Conservation (phyloP, 2,329 filamentous ascomycete species). For the Westerdykella sp. region DNA sequence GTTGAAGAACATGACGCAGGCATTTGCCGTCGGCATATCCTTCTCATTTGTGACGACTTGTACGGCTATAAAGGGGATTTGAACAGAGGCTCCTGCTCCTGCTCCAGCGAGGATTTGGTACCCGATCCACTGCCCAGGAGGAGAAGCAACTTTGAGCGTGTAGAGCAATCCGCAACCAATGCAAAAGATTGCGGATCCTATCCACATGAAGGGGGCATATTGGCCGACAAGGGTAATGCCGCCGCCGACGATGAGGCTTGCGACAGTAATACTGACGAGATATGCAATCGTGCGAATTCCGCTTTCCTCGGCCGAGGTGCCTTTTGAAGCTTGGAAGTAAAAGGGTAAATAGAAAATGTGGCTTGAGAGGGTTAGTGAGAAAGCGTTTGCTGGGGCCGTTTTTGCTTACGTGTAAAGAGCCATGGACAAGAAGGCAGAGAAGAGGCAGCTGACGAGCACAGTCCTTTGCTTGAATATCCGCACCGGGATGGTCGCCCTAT, state of each 20-base stretch:
- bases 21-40: constrained; percentile 42
- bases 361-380: constrained; percentile 6
- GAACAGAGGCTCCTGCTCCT: constrained; percentile 40
- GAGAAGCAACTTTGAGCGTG: constrained; percentile 24
- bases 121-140: constrained; percentile 33
- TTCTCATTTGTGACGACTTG: constrained; percentile 37
- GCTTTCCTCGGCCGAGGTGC: constrained; percentile 34
- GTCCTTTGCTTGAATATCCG: constrained; percentile 34
- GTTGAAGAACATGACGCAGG: constrained; percentile 54
- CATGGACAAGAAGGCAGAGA: constrained; percentile 34
- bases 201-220: constrained; percentile 33
- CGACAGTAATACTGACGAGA: constrained; percentile 24
- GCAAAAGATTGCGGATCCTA: neutral
- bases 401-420: constrained; percentile 30
- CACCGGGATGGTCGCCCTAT: constrained; percentile 27
- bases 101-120: constrained; percentile 36
- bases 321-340: constrained; percentile 43
- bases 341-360: constrained; percentile 37
- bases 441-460: constrained; percentile 28
- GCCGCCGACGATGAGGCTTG: constrained; percentile 23
- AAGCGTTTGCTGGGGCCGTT: neutral
- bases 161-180: constrained; percentile 35
- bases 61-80: constrained; percentile 39
- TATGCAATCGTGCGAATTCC: constrained; percentile 32
- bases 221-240: constrained; percentile 23